phyloP scores from a whole-genome alignment of 225 moss, liverwort and hornwort species.

The Rhytidiadelphus loreus region DNA sequence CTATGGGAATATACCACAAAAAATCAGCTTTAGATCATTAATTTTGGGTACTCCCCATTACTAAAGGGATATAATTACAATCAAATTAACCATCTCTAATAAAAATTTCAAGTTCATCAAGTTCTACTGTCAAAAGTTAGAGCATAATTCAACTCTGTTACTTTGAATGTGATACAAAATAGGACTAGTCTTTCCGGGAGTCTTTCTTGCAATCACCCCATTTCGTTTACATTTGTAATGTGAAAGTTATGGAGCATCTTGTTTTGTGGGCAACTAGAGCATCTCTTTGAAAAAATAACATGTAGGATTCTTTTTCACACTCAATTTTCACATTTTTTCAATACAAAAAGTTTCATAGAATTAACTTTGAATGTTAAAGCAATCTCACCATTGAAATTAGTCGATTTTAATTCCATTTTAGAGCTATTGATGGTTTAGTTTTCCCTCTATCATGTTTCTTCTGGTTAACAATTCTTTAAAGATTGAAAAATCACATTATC shows the following conservation, averaged over 20 bases:
- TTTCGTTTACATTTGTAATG: not conserved
- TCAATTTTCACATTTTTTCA: not conserved
- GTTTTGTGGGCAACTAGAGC: too few relatives aligned
- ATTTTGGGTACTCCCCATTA: too few relatives aligned
- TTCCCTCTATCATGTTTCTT: not conserved
- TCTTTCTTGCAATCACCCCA: too few relatives aligned
- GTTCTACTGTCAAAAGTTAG: too few relatives aligned
- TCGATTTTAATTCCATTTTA: not conserved
- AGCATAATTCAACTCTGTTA: too few relatives aligned
- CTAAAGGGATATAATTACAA: too few relatives aligned
- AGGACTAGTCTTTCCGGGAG: too few relatives aligned
- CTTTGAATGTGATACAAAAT: too few relatives aligned
- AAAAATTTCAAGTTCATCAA: too few relatives aligned
- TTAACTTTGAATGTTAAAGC: not conserved
- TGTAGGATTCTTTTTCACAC: rapidly evolving
- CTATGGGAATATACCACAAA: too few relatives aligned
- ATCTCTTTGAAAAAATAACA: not conserved
- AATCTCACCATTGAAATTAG: not conserved
- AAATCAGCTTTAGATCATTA: too few relatives aligned
- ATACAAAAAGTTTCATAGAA: rapidly evolving
- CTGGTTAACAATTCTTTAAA: not conserved
- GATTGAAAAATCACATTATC: not conserved
- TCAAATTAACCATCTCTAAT: too few relatives aligned
- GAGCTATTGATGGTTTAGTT: not conserved
- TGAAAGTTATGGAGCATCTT: not conserved